Conservation (phyloP, 306 rosid species). For the Ochetophila trinervis region DNA sequence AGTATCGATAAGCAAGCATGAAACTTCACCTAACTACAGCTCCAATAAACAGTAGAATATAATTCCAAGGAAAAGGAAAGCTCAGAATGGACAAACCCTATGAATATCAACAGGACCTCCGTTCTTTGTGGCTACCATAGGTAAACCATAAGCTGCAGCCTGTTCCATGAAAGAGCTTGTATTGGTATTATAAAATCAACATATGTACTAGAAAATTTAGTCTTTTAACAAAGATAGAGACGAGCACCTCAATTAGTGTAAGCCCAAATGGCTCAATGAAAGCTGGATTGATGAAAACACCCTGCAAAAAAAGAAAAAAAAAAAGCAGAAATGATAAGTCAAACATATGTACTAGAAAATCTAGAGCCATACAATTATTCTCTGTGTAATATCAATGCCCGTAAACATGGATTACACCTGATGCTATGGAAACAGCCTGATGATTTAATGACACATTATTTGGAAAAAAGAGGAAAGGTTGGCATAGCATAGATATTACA, state of each 20-base stretch:
- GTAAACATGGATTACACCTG: not conserved
- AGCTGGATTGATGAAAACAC: conserved; percentile 65
- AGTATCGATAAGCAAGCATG: conserved; percentile 6
- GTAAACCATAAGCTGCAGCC: conserved; percentile 69
- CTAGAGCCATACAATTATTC: conserved; percentile 5
- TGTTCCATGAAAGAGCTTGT: conserved; percentile 11
- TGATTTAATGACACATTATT: not conserved
- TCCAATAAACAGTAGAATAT: not conserved
- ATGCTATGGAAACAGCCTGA: not conserved
- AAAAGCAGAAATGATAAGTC: not conserved
- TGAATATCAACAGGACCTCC: conserved; percentile 64
- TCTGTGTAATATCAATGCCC: not conserved
- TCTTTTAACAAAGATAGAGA: conserved; percentile 7
- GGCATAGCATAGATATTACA: not conserved
- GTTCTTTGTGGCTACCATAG: conserved; percentile 56
- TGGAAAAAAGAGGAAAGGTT: not conserved
- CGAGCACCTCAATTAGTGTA: conserved; percentile 50
- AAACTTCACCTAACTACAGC: conserved; percentile 2
- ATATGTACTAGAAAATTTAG: conserved; percentile 6
- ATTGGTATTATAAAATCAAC: conserved; percentile 13
- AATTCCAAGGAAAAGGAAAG: conserved; percentile 9
- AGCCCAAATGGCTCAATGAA: conserved; percentile 64
- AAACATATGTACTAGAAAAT: not conserved
- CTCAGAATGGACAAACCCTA: conserved; percentile 33
- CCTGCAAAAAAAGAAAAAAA: conserved; percentile 29